These are phyloP conservation scores for Eimeria sp. DNA, from an alignment of 169 alveolate genomes.

Conservation along the genomic window DNA sequence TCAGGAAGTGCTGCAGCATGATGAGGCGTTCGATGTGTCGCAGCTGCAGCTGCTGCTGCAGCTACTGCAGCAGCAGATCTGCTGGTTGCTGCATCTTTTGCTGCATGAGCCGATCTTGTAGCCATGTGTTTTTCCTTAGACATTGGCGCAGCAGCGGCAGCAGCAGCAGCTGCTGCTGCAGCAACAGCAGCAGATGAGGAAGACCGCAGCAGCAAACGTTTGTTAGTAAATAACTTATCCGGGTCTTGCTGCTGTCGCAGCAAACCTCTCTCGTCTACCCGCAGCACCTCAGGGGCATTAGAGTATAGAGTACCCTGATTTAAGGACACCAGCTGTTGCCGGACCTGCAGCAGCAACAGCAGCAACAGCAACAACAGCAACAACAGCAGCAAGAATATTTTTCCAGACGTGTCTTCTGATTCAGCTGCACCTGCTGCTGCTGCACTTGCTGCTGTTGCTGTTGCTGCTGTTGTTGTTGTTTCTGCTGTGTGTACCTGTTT, in stretches of 20 bases:
- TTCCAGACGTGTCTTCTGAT: no score
- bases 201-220: not conserved
- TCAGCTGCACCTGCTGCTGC: no score
- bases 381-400: no score
- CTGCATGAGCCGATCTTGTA: not conserved
- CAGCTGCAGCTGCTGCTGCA: conserved; percentile 21
- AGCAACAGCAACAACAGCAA: no score
- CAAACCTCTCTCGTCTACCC: no score
- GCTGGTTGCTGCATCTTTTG: not conserved
- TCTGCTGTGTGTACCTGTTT: no score
- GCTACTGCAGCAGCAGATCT: no score
- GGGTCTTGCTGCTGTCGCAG: not conserved
- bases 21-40: not conserved
- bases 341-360: conserved; percentile 21
- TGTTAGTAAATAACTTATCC: not conserved
- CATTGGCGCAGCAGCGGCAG: conserved; percentile 34
- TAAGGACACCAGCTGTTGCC: no score
- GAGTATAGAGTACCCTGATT: no score
- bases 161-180: not conserved
- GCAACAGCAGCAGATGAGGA: not conserved
- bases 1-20: not conserved
- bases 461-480: no score
- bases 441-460: no score
- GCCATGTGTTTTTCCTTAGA: not conserved
- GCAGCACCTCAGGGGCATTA: no score